Conservation (phyloP, 2,329 filamentous ascomycete genomes). For the Dothideomycetes sp. region DNA sequence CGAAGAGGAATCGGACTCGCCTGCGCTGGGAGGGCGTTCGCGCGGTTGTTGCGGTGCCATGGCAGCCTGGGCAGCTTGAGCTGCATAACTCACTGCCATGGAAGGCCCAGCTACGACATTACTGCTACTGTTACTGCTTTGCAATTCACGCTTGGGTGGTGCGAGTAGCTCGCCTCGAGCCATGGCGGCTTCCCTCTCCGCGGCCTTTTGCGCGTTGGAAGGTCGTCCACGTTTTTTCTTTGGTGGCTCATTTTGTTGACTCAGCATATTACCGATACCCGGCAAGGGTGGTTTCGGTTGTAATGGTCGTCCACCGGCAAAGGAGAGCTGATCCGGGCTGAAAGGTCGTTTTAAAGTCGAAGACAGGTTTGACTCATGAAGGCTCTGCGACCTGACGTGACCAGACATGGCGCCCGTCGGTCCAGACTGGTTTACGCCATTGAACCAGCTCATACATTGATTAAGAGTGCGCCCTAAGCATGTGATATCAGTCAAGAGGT, state of each 20-base stretch:
- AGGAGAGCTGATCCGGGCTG: slow-evolving; percentile 19
- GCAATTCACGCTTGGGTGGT: slow-evolving; percentile 18
- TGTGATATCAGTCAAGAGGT: slow-evolving; percentile 8
- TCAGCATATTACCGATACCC: slow-evolving; percentile 5
- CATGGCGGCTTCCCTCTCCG: slow-evolving; percentile 33
- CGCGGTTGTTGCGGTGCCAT: slow-evolving; percentile 5
- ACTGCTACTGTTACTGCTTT: background rate
- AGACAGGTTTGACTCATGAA: slow-evolving; percentile 8
- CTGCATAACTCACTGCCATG: slow-evolving; percentile 1
- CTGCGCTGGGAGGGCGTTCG: slow-evolving; percentile 5
- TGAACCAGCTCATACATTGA: slow-evolving; percentile 23
- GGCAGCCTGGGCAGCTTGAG: slow-evolving; percentile 6
- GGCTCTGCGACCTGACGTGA: slow-evolving; percentile 13
- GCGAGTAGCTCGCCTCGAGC: slow-evolving; percentile 32
- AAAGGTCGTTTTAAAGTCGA: slow-evolving; percentile 21
- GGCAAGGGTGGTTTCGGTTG: slow-evolving; percentile 32
- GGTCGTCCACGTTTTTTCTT: slow-evolving; percentile 42
- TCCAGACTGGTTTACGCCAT: slow-evolving; percentile 11
- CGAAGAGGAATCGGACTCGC: slow-evolving; percentile 22
- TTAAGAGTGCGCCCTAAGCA: slow-evolving; percentile 27
- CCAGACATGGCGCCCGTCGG: slow-evolving; percentile 4
- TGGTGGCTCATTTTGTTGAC: slow-evolving; percentile 15
- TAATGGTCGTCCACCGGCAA: slow-evolving; percentile 33
- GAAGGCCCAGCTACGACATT: background rate
- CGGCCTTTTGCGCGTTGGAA: slow-evolving; percentile 39